These are phyloP conservation scores for Uronychia binucleata DNA, from an alignment of 73 alveolate genomes.

Conservation along the genomic window DNA sequence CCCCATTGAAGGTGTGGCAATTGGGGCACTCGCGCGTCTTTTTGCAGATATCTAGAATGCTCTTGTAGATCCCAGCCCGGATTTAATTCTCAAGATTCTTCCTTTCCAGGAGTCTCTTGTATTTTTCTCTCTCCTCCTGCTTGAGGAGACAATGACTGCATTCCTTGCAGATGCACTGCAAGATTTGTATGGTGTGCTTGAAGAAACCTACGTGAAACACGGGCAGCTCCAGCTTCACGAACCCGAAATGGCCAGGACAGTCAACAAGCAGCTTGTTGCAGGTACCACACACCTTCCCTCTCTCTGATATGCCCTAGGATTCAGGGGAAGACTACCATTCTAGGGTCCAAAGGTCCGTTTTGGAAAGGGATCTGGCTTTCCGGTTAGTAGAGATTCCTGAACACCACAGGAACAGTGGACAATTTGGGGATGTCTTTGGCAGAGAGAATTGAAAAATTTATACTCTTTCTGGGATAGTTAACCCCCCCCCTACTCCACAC, in stretches of 20 bases:
- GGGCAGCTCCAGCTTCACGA: conserved; percentile 89
- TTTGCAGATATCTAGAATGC: conserved; percentile 58
- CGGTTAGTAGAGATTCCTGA: conserved; percentile 53
- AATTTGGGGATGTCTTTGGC: conserved; percentile 66
- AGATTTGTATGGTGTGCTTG: conserved; percentile 79
- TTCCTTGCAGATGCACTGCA: conserved; percentile 80
- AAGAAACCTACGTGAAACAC: conserved; percentile 96
- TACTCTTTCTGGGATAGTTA: conserved; percentile 7
- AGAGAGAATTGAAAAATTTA: conserved; percentile 68
- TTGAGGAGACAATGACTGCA: conserved; percentile 74
- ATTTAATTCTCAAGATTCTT: conserved; percentile 9
- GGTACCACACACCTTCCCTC: conserved; percentile 82
- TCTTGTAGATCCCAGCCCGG: conserved; percentile 21
- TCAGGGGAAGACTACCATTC: conserved; percentile 36
- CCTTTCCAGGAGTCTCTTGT: conserved; percentile 40
- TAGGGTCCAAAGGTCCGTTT: conserved; percentile 62
- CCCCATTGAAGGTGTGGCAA: conserved; percentile 86
- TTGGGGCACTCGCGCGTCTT: conserved; percentile 78
- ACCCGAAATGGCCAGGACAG: conserved; percentile 99
- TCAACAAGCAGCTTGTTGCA: conserved; percentile 76
- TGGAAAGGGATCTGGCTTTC: conserved; percentile 40
- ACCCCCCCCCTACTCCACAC: too few species aligned
- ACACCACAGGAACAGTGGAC: conserved; percentile 68
- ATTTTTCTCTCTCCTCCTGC: conserved; percentile 54
- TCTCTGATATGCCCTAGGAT: conserved; percentile 56